Percentiles rank a stretch among this genome's conserved stretches.
These are phyloP conservation scores for Agrocybe chaxingu DNA, from an alignment of 768 basidiomycete genomes.

Conservation along the genomic window DNA sequence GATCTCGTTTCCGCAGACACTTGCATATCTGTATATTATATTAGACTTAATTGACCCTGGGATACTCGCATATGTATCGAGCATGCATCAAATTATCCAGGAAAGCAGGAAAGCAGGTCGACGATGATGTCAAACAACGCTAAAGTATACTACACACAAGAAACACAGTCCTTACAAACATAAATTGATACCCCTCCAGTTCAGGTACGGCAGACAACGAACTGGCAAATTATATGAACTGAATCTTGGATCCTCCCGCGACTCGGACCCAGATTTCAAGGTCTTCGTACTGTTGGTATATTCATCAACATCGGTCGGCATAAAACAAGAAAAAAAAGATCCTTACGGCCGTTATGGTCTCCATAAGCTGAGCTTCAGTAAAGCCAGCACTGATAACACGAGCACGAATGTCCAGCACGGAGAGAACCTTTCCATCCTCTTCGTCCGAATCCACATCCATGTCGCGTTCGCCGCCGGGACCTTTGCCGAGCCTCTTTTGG, in stretches of 20 bases:
- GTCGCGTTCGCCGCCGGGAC: constrained; percentile 67
- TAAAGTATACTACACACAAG: no score
- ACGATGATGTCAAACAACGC: no score
- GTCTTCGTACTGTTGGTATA: constrained; percentile 71
- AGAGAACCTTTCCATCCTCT: constrained; percentile 70
- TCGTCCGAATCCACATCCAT: constrained; percentile 69
- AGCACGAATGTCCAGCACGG: constrained; percentile 84
- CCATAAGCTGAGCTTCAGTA: constrained; percentile 88
- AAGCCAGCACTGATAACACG: constrained; percentile 84
- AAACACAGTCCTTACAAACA: background rate
- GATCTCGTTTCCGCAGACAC: constrained; percentile 2
- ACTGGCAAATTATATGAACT: constrained; percentile 45
- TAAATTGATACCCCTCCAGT: background rate
- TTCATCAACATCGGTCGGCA: constrained; percentile 6
- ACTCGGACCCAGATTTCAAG: constrained; percentile 78
- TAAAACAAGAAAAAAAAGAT: constrained; percentile 4
- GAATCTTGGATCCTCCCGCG: constrained; percentile 80
- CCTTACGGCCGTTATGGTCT: constrained; percentile 76
- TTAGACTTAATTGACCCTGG: background rate
- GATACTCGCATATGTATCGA: no score
- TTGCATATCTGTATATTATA: constrained; percentile 8
- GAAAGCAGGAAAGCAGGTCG: no score
- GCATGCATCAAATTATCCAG: no score
- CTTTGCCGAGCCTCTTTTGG: constrained; percentile 59
- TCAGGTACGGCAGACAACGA: constrained; percentile 2